Base-by-base conservation (phyloP, 2,329 filamentous ascomycete genomes). In the Aspergillus piperis region DNA sequence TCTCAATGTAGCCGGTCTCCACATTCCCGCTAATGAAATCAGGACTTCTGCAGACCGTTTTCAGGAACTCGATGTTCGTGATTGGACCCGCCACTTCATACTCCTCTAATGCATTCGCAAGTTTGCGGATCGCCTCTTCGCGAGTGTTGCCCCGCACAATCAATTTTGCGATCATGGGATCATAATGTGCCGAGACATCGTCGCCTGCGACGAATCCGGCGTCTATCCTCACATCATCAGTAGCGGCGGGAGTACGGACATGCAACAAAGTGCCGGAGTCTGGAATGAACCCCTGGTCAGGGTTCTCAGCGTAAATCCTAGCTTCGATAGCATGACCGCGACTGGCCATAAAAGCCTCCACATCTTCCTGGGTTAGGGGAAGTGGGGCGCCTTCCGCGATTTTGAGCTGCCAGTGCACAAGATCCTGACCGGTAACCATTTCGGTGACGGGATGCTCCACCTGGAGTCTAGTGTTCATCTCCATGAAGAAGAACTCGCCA, bases 151-250 rank as follows among this genome's bases (percentile, higher is more conserved):
- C 95, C 60, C 91, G 86, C 5, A 98, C 92, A 68, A 99, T 99
- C 55, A 99, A 85, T 79, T 99, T 99, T 48, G 95, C 91, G 67
- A 99, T 96, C 95, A 99, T 99, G 27, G 95, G 95, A 69, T 99
- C 95, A 76, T 99, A 99, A 57, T 95, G 91, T 60, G 94, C 91
- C 0, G 93, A 96, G 2, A 99, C 91, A 64, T 92, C 91, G 73
- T 96, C 94, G 25, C 95, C 95, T 67, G 92, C 84, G 27, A 93
- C 86, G 74, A 98, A 98, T 1, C 95, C 95, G 49, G 93, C 92
- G 71, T 99, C 95, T 65, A 99, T 92, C 42, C 95, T 88, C 32
- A 98, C 85, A 64, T 92, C 90, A 0, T 89, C 83, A 39, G 86
- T 84, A 5, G 84, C 80, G 52, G 80, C 75, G 0, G 94, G 93